Conservation (phyloP, 768 basidiomycete species). For the Dioszegia aurantiaca region DNA sequence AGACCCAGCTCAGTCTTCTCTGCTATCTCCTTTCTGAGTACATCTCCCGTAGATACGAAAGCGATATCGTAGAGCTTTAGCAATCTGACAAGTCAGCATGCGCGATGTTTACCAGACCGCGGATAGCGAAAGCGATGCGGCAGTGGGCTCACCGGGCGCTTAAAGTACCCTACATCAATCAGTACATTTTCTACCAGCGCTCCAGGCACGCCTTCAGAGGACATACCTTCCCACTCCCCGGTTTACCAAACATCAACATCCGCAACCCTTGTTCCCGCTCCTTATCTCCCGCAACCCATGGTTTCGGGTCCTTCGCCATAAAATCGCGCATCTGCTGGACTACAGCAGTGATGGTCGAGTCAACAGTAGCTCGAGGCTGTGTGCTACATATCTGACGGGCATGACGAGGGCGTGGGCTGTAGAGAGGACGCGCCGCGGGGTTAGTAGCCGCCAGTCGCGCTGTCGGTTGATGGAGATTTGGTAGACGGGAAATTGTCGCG, state of each 20-base stretch:
- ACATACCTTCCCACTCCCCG: conserved; percentile 46
- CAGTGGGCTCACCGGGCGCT: conserved; percentile 33
- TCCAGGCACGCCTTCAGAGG: not conserved
- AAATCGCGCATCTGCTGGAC: not conserved
- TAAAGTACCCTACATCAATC: conserved; percentile 39
- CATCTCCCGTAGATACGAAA: conserved; percentile 53
- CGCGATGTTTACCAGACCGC: not conserved
- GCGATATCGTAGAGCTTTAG: conserved; percentile 51
- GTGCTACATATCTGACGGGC: conserved; percentile 2
- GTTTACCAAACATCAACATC: conserved; percentile 53
- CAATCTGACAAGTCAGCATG: conserved; percentile 31
- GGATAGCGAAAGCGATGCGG: not conserved
- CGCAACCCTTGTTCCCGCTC: conserved; percentile 41
- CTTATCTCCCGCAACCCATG: conserved; percentile 34
- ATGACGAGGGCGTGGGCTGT: not conserved
- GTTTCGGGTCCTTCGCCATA: conserved; percentile 11
- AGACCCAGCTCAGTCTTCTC: conserved; percentile 44
- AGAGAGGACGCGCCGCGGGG: not conserved
- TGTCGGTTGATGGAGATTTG: too few relatives aligned
- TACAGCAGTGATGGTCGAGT: conserved; percentile 12
- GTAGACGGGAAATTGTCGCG: too few relatives aligned
- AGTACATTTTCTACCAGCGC: not conserved
- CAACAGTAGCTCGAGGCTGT: not conserved
- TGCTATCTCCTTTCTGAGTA: conserved; percentile 51
- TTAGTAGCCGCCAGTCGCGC: not conserved